Evolutionary conservation across 306 rosid species (phyloP).

Genomic region (Vicia sativa): DNA sequence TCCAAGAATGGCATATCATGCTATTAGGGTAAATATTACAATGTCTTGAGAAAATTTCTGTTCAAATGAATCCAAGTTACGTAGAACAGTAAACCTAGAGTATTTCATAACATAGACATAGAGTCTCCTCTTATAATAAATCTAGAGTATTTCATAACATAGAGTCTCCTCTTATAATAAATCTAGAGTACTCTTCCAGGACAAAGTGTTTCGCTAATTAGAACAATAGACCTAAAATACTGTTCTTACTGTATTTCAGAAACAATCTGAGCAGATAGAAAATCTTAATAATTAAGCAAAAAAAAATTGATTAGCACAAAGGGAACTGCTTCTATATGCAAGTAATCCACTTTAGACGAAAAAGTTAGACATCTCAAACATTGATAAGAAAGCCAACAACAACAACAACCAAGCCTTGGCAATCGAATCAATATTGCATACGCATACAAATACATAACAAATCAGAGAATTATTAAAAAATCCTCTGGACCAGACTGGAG

Average conservation of each 20-base stretch:
- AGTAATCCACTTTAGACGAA: constrained; percentile 4
- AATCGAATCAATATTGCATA: background rate
- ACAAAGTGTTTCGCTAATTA: background rate
- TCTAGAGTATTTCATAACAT: background rate
- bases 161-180: background rate
- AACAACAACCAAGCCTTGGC: background rate
- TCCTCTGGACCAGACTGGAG: background rate
- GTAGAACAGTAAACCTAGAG: constrained; percentile 1
- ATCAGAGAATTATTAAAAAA: constrained; percentile 4
- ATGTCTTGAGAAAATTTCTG: constrained; percentile 5
- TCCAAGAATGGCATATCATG: background rate
- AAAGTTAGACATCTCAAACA: background rate
- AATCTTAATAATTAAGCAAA: background rate
- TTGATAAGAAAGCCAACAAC: background rate
- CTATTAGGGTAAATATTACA: constrained; percentile 18
- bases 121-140: background rate
- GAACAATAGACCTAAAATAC: background rate
- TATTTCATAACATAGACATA: background rate
- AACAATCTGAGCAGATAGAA: background rate
- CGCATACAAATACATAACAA: background rate
- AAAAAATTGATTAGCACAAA: background rate
- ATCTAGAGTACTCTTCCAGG: background rate
- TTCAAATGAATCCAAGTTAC: background rate
- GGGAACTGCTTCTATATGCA: background rate
- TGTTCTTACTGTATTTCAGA: background rate